phyloP scores from a whole-genome alignment of 768 basidiomycete species.

The Rubroboletus pulcherrimus region DNA sequence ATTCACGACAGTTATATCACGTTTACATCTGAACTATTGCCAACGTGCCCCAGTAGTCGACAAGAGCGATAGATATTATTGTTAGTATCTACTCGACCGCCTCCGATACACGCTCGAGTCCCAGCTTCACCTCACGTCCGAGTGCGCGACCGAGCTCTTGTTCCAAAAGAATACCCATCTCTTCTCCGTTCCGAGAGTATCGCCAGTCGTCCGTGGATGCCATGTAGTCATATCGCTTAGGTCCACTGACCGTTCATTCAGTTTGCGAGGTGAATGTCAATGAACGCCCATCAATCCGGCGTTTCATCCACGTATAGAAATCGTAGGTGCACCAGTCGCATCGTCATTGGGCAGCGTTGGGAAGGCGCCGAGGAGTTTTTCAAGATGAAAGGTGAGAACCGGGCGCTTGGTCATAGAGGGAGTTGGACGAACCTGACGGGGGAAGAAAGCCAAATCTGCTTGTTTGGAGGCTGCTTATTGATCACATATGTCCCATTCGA shows the following conservation, averaged over 20 bases:
- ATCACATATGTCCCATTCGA: conserved; percentile 86
- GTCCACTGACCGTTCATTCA: conserved; percentile 55
- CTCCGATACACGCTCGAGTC: conserved; percentile 27
- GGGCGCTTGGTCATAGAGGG: background rate
- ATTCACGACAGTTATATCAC: background rate
- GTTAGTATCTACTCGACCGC: conserved; percentile 13
- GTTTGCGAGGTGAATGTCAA: background rate
- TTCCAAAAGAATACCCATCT: conserved; percentile 61
- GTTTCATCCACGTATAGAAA: conserved; percentile 5
- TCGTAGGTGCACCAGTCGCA: background rate
- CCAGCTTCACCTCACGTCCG: conserved; percentile 32
- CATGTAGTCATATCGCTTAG: conserved; percentile 86
- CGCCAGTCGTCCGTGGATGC: conserved; percentile 60
- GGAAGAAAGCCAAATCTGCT: conserved; percentile 94
- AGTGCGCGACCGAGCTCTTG: conserved; percentile 56
- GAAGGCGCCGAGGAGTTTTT: background rate
- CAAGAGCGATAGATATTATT: background rate
- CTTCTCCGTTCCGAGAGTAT: conserved; percentile 64
- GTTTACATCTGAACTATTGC: conserved; percentile 1
- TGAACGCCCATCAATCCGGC: background rate
- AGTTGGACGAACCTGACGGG: conserved; percentile 62
- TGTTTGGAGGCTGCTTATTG: conserved; percentile 97
- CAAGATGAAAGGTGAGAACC: conserved; percentile 2
- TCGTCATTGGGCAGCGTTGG: background rate
- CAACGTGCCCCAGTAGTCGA: background rate